Conservation (phyloP, 2,329 filamentous ascomycete species). For the Tolypocladium amazonense region DNA sequence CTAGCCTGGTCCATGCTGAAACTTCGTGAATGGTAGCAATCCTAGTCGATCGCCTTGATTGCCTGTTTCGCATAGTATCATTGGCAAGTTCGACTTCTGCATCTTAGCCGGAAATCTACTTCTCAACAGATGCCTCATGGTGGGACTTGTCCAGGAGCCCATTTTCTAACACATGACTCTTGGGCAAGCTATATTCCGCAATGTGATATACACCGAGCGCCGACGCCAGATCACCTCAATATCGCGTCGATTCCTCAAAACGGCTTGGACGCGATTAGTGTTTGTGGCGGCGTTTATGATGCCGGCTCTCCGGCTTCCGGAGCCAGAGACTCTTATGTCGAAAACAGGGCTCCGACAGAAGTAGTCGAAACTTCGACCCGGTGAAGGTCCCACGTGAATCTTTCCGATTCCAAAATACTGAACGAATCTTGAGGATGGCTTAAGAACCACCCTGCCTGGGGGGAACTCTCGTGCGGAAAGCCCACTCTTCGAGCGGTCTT, state of each 20-base stretch:
- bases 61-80: not conserved
- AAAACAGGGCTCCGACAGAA: not conserved
- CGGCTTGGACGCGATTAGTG: not conserved
- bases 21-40: not conserved
- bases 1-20: not conserved
- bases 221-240: not conserved
- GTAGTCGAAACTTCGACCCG: not conserved
- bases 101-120: too few species aligned
- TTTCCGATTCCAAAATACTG: not conserved
- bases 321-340: not conserved
- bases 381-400: not conserved
- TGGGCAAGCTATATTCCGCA: not conserved
- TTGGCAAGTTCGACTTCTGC: not conserved
- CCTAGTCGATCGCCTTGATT: not conserved
- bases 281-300: not conserved
- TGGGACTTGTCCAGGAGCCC: not conserved
- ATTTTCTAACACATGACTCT: not conserved
- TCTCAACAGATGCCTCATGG: not conserved
- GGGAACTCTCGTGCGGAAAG: not conserved
- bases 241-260: not conserved
- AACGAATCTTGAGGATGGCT: not conserved
- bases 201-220: not conserved
- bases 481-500: not conserved
- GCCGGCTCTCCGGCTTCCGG: not conserved
- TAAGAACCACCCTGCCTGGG: not conserved